phyloP scores from a whole-genome alignment of 805 yeast genomes.

The Tanozyma kutaoensis region DNA sequence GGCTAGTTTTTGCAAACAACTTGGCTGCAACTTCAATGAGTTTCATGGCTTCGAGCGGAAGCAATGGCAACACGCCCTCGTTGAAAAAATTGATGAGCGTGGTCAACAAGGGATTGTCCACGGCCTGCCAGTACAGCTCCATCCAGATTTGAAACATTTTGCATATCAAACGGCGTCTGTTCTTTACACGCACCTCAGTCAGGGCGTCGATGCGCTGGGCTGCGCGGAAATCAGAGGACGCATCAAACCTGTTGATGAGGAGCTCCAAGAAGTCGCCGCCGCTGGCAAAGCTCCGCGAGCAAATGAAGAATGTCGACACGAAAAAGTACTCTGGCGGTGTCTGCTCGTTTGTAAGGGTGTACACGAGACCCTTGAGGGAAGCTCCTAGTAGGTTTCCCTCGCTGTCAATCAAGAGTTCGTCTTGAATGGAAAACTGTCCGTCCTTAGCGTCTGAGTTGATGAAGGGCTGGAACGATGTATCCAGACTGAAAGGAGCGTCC shows the following conservation, averaged over 20 bases:
- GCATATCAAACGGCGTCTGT: constrained; percentile 54
- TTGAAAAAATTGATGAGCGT: constrained; percentile 68
- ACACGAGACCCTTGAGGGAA: constrained; percentile 56
- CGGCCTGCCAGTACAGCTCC: constrained; percentile 73
- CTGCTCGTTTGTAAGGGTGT: constrained; percentile 52
- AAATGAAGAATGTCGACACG: constrained; percentile 61
- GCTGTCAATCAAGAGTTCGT: constrained; percentile 39
- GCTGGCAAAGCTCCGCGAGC: constrained; percentile 59
- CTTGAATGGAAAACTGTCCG: constrained; percentile 9
- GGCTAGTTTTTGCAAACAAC: constrained; percentile 29
- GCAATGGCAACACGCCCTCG: constrained; percentile 48
- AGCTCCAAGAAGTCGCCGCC: constrained; percentile 58
- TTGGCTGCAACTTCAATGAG: constrained; percentile 51
- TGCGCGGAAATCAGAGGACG: constrained; percentile 18
- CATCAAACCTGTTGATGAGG: constrained; percentile 52
- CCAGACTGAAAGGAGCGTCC: too few species aligned
- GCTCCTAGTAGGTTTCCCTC: constrained; percentile 51
- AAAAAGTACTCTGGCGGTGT: constrained; percentile 55
- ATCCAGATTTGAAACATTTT: constrained; percentile 72
- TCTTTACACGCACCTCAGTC: constrained; percentile 27
- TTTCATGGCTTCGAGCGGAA: constrained; percentile 55
- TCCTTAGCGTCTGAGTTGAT: constrained; percentile 4
- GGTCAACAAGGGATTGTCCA: constrained; percentile 50
- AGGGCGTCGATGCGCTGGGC: constrained; percentile 10
- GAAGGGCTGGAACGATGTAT: constrained; percentile 22